These are phyloP conservation scores for Saturnispora serradocipensis DNA, from an alignment of 805 yeast species.

Conservation along the genomic window DNA sequence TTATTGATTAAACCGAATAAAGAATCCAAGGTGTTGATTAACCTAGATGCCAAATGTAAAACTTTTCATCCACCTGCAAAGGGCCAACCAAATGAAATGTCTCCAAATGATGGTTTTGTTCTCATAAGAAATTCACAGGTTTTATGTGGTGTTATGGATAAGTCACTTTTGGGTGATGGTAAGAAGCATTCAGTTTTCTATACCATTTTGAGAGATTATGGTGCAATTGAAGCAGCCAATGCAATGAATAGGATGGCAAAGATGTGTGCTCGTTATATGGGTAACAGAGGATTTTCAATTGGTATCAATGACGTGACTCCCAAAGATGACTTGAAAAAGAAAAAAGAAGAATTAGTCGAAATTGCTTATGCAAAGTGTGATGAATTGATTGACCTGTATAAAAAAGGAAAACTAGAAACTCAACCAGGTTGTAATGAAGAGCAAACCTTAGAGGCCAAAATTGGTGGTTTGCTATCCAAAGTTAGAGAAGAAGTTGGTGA, in stretches of 20 bases:
- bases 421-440: constrained; percentile 99
- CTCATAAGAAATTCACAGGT: constrained; percentile 83
- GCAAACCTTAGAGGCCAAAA: constrained; percentile 94
- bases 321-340: constrained; percentile 60
- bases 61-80: constrained; percentile 70
- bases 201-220: constrained; percentile 89
- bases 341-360: constrained; percentile 85
- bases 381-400: constrained; percentile 69
- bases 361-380: constrained; percentile 87
- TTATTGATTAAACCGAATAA: constrained; percentile 77
- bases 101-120: constrained; percentile 94
- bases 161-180: constrained; percentile 94
- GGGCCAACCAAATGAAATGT: constrained; percentile 83
- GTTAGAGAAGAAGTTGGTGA: constrained; percentile 99
- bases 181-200: constrained; percentile 95
- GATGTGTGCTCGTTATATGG: constrained; percentile 88
- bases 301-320: constrained; percentile 98
- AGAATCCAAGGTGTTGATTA: constrained; percentile 69
- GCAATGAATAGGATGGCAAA: constrained; percentile 99
- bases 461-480: constrained; percentile 90
- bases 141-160: constrained; percentile 93
- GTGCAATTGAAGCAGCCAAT: constrained; percentile 89
- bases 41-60: constrained; percentile 90
- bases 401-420: constrained; percentile 84
- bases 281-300: constrained; percentile 92